Conservation (phyloP, 1,139 yeast genomes). For the Scheffersomyces segobiensis region DNA sequence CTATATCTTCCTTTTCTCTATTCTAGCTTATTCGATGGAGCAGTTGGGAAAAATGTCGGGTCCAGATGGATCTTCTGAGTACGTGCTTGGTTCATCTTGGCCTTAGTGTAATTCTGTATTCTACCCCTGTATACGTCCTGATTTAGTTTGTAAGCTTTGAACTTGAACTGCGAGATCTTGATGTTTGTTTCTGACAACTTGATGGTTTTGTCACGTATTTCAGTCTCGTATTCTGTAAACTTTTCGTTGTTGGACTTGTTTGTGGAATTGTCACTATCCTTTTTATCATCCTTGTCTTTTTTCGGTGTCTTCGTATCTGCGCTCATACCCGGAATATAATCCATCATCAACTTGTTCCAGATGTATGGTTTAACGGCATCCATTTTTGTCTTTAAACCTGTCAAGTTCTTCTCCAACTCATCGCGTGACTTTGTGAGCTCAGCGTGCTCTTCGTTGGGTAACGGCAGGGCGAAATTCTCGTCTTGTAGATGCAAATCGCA, state of each 20-base stretch:
- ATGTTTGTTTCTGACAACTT: conserved; percentile 10
- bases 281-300: conserved; percentile 14
- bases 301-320: conserved; percentile 14
- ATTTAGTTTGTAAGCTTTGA: conserved; percentile 52
- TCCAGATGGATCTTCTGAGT: conserved; percentile 38
- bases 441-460: conserved; percentile 47
- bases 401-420: conserved; percentile 42
- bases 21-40: conserved; percentile 33
- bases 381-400: conserved; percentile 25
- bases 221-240: conserved; percentile 22
- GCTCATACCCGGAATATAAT: conserved; percentile 9
- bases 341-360: conserved; percentile 26
- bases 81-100: conserved; percentile 37
- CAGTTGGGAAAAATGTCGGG: conserved; percentile 57
- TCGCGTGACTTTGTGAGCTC: conserved; percentile 40
- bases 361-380: conserved; percentile 31
- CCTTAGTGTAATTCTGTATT: conserved; percentile 40
- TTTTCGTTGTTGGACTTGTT: conserved; percentile 16
- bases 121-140: conserved; percentile 56
- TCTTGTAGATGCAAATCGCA: conserved; percentile 69
- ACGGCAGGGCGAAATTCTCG: conserved; percentile 58
- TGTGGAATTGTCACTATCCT: conserved; percentile 9
- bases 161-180: conserved; percentile 25
- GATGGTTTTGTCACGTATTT: conserved; percentile 11
- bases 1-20: not conserved